A percentile compares a stretch with the other conserved stretches of the same genome.
These are phyloP conservation scores for Theileria parva DNA, from an alignment of 169 alveolate species.

Conservation along the genomic window DNA sequence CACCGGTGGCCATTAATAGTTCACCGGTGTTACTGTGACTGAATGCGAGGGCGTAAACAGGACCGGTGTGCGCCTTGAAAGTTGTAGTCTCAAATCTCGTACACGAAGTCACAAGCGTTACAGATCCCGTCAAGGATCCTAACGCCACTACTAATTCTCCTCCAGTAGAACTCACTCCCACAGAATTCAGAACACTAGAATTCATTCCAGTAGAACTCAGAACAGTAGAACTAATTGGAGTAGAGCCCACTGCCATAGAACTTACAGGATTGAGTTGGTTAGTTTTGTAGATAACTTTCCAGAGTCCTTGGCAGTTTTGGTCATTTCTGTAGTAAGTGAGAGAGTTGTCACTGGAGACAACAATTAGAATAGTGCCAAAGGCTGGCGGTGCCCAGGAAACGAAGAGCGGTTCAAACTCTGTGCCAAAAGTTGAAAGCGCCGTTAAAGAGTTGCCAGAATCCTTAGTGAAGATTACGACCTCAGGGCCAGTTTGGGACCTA, in stretches of 20 bases:
- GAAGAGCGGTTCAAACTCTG: slow-evolving; percentile 45
- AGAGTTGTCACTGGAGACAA: slow-evolving; percentile 47
- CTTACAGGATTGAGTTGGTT: slow-evolving; percentile 46
- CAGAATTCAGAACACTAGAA: no score
- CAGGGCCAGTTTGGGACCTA: slow-evolving; percentile 52
- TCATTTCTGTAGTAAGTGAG: background rate
- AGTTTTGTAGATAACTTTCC: slow-evolving; percentile 24
- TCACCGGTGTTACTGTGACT: background rate
- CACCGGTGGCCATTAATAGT: slow-evolving; percentile 44
- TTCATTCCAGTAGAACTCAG: background rate
- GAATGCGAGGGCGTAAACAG: slow-evolving; percentile 38
- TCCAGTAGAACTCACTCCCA: background rate
- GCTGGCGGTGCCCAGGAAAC: slow-evolving; percentile 63
- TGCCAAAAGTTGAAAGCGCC: slow-evolving; percentile 18
- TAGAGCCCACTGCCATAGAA: slow-evolving; percentile 56
- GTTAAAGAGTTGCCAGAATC: slow-evolving; percentile 13
- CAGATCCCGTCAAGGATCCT: slow-evolving; percentile 53
- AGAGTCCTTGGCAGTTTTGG: slow-evolving; percentile 6
- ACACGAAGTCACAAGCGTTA: slow-evolving; percentile 23
- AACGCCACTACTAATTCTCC: slow-evolving; percentile 62
- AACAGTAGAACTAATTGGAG: slow-evolving; percentile 1
- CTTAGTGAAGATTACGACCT: slow-evolving; percentile 48
- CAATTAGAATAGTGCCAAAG: slow-evolving; percentile 26
- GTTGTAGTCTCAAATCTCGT: background rate
- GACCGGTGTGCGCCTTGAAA: slow-evolving; percentile 54